phyloP scores from a whole-genome alignment of 163 green algal species.

The Scenedesmus sp. region DNA sequence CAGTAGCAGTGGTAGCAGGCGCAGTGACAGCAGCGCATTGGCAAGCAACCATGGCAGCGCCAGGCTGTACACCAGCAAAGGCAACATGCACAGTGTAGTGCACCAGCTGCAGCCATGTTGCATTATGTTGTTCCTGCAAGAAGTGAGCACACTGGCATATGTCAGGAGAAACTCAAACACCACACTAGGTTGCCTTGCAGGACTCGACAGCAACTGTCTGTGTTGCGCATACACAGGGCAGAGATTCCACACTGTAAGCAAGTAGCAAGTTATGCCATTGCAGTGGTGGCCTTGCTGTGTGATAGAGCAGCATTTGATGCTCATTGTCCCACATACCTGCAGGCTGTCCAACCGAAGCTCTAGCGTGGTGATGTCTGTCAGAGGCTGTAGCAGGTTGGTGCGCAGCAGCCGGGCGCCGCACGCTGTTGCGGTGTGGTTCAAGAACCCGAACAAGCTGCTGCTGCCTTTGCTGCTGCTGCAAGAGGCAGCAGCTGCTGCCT shows the following conservation, averaged over 20 bases:
- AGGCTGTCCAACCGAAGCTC: slow-evolving; percentile 59
- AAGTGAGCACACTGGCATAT: too few relatives aligned
- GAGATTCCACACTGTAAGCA: not conserved
- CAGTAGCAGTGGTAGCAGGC: not conserved
- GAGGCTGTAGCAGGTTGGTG: slow-evolving; percentile 84
- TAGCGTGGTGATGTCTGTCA: slow-evolving; percentile 76
- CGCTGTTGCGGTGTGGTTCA: slow-evolving; percentile 38
- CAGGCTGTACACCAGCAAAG: too few relatives aligned
- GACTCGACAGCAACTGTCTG: not conserved
- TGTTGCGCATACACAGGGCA: not conserved
- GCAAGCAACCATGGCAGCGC: not conserved
- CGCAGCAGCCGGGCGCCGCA: slow-evolving; percentile 64
- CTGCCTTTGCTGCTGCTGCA: slow-evolving; percentile 1
- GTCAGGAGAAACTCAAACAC: too few relatives aligned
- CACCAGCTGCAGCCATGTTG: too few relatives aligned
- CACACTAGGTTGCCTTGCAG: too few relatives aligned
- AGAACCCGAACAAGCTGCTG: slow-evolving; percentile 36
- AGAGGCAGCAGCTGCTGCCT: not conserved
- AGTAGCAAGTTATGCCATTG: not conserved
- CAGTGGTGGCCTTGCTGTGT: not conserved
- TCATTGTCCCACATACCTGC: slow-evolving; percentile 8
- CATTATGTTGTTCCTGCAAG: too few relatives aligned
- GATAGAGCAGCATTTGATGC: too few relatives aligned
- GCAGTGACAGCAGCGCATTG: not conserved
- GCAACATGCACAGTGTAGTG: too few relatives aligned